Percentiles rank a stretch among this genome's conserved stretches.
Conservation (phyloP, 495 filamentous ascomycete species). For the Filosporella fistucella region DNA sequence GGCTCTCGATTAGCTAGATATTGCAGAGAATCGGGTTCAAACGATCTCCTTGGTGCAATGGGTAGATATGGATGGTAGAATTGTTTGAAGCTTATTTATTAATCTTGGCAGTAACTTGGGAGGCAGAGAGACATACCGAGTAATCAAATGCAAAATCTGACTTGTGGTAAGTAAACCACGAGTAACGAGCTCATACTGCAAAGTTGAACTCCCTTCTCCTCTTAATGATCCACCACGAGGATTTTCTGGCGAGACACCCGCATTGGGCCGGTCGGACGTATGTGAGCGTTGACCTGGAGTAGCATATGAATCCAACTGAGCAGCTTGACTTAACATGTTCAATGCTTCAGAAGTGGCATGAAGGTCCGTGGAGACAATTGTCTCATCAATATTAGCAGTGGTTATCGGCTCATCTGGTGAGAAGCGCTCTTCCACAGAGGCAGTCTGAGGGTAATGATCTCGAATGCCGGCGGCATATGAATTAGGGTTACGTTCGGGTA, state of each 20-base stretch:
- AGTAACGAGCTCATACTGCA: slow-evolving; percentile 47
- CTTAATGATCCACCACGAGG: background rate
- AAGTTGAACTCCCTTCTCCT: background rate
- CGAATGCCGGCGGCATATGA: slow-evolving; percentile 26
- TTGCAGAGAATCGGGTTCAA: slow-evolving; percentile 39
- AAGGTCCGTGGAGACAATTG: slow-evolving; percentile 31
- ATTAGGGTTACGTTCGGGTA: no score
- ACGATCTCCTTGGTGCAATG: slow-evolving; percentile 48
- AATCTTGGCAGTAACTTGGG: background rate
- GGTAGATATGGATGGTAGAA: slow-evolving; percentile 60
- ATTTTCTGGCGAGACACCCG: background rate
- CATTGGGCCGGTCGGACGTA: slow-evolving; percentile 1
- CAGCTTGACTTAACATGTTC: slow-evolving; percentile 37
- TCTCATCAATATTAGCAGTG: slow-evolving; percentile 26
- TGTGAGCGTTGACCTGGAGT: slow-evolving; percentile 11
- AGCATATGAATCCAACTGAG: slow-evolving; percentile 27
- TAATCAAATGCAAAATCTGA: slow-evolving; percentile 46
- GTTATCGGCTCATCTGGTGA: slow-evolving; percentile 19
- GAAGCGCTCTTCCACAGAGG: slow-evolving; percentile 27
- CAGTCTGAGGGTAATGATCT: slow-evolving; percentile 27
- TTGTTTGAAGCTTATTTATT: slow-evolving; percentile 19
- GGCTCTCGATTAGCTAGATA: slow-evolving; percentile 46
- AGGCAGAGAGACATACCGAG: slow-evolving; percentile 36
- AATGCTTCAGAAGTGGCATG: slow-evolving; percentile 40
- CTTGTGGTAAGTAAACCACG: slow-evolving; percentile 41